phyloP scores from a whole-genome alignment of 2,329 filamentous ascomycete species.

The Stemphylium beticola region DNA sequence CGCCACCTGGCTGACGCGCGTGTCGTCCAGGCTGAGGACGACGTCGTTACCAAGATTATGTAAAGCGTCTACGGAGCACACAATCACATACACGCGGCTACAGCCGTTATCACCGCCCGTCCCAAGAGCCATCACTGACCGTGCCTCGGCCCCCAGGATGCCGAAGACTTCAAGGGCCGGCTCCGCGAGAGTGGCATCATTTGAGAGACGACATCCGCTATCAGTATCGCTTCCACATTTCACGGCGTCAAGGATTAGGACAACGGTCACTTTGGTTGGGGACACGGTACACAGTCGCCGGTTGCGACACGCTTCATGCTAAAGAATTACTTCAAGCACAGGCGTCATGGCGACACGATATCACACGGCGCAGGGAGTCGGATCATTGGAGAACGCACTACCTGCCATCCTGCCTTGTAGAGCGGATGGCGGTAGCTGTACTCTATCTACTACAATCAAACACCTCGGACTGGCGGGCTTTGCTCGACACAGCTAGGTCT shows the following conservation, averaged over 20 bases:
- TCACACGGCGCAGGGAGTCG: slow-evolving; percentile 14
- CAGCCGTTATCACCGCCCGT: slow-evolving; percentile 21
- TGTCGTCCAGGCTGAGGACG: slow-evolving; percentile 77
- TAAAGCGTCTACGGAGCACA: slow-evolving; percentile 46
- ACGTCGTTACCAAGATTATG: slow-evolving; percentile 86
- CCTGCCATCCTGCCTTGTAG: slow-evolving; percentile 44
- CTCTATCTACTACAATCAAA: slow-evolving; percentile 42
- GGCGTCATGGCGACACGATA: slow-evolving; percentile 22
- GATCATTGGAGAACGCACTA: slow-evolving; percentile 45
- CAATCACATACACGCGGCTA: slow-evolving; percentile 13
- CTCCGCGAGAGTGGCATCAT: slow-evolving; percentile 42
- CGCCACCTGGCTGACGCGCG: slow-evolving; percentile 51
- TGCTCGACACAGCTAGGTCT: slow-evolving; percentile 40
- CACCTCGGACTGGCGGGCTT: slow-evolving; percentile 28
- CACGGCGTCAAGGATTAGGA: slow-evolving; percentile 29
- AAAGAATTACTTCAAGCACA: slow-evolving; percentile 28
- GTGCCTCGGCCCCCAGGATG: slow-evolving; percentile 35
- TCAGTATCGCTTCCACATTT: slow-evolving; percentile 23
- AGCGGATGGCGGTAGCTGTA: slow-evolving; percentile 48
- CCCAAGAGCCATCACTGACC: slow-evolving; percentile 35
- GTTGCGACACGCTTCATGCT: slow-evolving; percentile 24
- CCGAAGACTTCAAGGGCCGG: slow-evolving; percentile 39
- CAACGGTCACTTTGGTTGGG: slow-evolving; percentile 19
- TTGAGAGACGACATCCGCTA: slow-evolving; percentile 20
- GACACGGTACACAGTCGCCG: slow-evolving; percentile 34